Evolutionary conservation across 1,284 basidiomycete genomes (phyloP).

Genomic region (Sanghuangporus weigelae): DNA sequence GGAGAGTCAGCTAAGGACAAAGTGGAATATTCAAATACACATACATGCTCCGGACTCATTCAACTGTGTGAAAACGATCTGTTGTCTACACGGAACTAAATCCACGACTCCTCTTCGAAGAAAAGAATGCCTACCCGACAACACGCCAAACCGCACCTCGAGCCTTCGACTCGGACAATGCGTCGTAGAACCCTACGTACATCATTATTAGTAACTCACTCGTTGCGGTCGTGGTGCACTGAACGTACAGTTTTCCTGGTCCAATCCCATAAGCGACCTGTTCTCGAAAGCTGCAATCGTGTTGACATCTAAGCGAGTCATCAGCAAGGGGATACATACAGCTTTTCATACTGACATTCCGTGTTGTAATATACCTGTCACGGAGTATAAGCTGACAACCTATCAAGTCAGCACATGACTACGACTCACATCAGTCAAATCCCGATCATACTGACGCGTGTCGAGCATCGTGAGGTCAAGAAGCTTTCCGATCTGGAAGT

Average conservation of each 20-base stretch:
- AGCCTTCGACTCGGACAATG: conserved; percentile 41
- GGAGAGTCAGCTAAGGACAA: conserved; percentile 3
- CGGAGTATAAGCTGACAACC: neutral
- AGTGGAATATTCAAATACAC: conserved; percentile 20
- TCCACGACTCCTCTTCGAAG: too few species aligned
- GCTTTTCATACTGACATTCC: conserved; percentile 27
- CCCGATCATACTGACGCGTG: conserved; percentile 60
- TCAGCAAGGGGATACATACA: neutral
- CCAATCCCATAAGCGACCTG: conserved; percentile 51
- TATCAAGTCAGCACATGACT: neutral
- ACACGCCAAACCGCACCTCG: conserved; percentile 56
- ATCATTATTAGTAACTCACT: too few species aligned
- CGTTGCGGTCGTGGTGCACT: too few species aligned
- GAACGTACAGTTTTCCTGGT: conserved; percentile 54
- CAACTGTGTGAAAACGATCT: conserved; percentile 50
- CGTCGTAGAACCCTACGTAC: conserved; percentile 45
- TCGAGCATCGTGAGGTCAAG: conserved; percentile 59
- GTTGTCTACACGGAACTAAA: conserved; percentile 48
- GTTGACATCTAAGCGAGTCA: conserved; percentile 34
- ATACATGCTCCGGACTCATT: conserved; percentile 36
- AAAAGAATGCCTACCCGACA: conserved; percentile 36
- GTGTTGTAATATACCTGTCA: conserved; percentile 52
- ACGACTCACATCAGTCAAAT: conserved; percentile 49
- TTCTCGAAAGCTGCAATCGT: conserved; percentile 39
- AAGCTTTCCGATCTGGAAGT: conserved; percentile 60